Evolutionary conservation across 495 filamentous ascomycete genomes (phyloP), one percentile per base, ranked within the genome.

Genomic region (Penicillium coffeae): DNA sequence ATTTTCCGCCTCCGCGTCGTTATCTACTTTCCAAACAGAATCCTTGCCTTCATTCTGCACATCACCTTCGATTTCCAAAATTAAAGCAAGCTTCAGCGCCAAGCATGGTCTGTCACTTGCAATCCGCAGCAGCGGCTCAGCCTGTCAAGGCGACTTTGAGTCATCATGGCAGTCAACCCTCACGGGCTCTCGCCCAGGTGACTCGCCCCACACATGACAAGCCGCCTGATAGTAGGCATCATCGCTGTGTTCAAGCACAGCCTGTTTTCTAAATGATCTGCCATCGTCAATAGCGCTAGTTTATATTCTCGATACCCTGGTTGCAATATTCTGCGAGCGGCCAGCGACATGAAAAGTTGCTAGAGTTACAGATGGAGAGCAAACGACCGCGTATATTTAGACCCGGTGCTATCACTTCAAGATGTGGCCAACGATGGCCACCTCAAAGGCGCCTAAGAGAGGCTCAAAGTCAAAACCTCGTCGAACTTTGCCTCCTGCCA

Each of bases 171-270:
- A n/a, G 45, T 42, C 36, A 51, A 49, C 37, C 32, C 10, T 35
- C 25, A 30, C 25, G 18, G 16, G 9, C n/a, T 13, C 33, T 15
- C 25, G 44, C 36, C 27, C 30, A 42, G 42, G 45, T 51, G 50
- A 60, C 38, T 51, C 49, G 58, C n/a, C 2, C 38, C 21, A 55
- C 54, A 56, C 60, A 58, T 64, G 53, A 60, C 54, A 33, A 38
- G 25, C 52, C 60, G 51, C 58, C 52, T 64, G 60, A 64, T 61
- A 37, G 40, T 10, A n/a, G 21, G 32, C 52, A 54, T 58, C 51
- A 63, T 51, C 39, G 22, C 9, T 2, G 38, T 2, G 4, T 18
- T n/a, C n/a, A 15, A 22, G 30, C 38, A 14, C 20, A 18, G 16
- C 22, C 30, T 7, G 16, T 15, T 12, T 16, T 9, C n/a, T 43